Base-by-base conservation (phyloP, 176 grass and related monocot species). In the Zizania latifolia region DNA sequence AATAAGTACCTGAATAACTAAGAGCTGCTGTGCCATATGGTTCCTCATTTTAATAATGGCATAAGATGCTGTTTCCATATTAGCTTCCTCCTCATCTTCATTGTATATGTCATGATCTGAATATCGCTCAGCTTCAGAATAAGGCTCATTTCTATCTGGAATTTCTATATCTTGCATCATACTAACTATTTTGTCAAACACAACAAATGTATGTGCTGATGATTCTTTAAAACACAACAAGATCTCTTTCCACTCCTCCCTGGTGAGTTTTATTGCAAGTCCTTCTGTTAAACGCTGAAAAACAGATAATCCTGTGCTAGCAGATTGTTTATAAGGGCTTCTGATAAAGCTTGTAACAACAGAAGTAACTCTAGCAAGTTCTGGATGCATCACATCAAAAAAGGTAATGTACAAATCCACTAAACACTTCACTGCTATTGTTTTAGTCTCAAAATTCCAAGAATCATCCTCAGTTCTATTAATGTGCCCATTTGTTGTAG, bases 81-180 rank as follows among this genome's bases (percentile, higher is more conserved):
- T 89, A 60, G 88, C 91, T 78, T 92, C 94, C 72, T 97, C 90
- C 31, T 89, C 91, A 38, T 98, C 89, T 48, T 83, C 67, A 77
- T 93, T 92, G 76, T 85, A 85, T 77, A 79, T 83, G 41, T 90
- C 95, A 33, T 83, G 69, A 70, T 99, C 89, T 79, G 86, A 94
- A 85, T 94, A 92, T 59, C 85, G 87, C 61, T 94, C 95, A 76
- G 62, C 84, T 63, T 94, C 91, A 68, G 86, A 86, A 72, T 82
- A 89, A 71, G 81, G 85, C 55, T 92, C 89, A 29, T 43, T 89
- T 85, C 75, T 94, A 63, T 99, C 91, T 31, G 91, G 84, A 91
- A 99, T 94, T 82, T 98, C 84, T 34, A 94, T 78, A 85, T 88
- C 76, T 75, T 92, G 75, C 94, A 98, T 98, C 62, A 92, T 92